phyloP scores from a whole-genome alignment of 495 filamentous ascomycete genomes.

The Pseudevernia furfuracea region DNA sequence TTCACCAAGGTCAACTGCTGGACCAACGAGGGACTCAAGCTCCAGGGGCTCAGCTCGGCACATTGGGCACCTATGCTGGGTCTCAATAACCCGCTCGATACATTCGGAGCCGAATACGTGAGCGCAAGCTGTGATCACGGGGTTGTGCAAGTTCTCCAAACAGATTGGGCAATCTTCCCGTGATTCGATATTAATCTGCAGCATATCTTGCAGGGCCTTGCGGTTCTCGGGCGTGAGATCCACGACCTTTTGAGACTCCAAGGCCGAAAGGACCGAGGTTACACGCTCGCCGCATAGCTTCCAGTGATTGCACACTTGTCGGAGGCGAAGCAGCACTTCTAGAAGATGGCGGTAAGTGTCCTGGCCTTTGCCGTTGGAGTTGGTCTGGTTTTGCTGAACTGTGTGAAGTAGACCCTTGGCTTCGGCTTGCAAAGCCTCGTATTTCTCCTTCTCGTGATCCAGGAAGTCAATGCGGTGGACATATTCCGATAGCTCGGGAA shows the following conservation, averaged over 20 bases:
- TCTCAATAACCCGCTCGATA: slow-evolving; percentile 69
- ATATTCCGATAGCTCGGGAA: slow-evolving; percentile 73
- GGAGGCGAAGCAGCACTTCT: slow-evolving; percentile 74
- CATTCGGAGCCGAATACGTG: slow-evolving; percentile 73
- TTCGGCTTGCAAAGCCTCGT: slow-evolving; percentile 69
- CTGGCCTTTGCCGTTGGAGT: slow-evolving; percentile 36
- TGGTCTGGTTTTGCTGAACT: slow-evolving; percentile 41
- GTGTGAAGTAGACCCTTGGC: slow-evolving; percentile 63
- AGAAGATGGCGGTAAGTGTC: slow-evolving; percentile 60
- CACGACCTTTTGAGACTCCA: slow-evolving; percentile 60
- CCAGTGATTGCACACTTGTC: slow-evolving; percentile 88
- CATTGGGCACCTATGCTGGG: slow-evolving; percentile 79
- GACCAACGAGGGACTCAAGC: slow-evolving; percentile 54
- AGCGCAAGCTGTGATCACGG: slow-evolving; percentile 83
- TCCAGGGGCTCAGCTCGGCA: slow-evolving; percentile 67
- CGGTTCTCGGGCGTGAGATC: slow-evolving; percentile 66
- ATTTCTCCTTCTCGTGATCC: slow-evolving; percentile 68
- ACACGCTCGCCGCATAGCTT: slow-evolving; percentile 66
- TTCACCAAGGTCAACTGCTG: slow-evolving; percentile 49
- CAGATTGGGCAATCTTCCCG: slow-evolving; percentile 83
- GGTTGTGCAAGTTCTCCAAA: slow-evolving; percentile 62
- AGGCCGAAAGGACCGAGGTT: slow-evolving; percentile 55
- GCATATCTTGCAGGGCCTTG: slow-evolving; percentile 63
- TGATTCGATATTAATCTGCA: slow-evolving; percentile 71
- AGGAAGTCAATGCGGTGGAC: slow-evolving; percentile 72